These are phyloP conservation scores for Elsinoe perseae DNA, from an alignment of 2,329 filamentous ascomycete genomes.

Conservation along the genomic window DNA sequence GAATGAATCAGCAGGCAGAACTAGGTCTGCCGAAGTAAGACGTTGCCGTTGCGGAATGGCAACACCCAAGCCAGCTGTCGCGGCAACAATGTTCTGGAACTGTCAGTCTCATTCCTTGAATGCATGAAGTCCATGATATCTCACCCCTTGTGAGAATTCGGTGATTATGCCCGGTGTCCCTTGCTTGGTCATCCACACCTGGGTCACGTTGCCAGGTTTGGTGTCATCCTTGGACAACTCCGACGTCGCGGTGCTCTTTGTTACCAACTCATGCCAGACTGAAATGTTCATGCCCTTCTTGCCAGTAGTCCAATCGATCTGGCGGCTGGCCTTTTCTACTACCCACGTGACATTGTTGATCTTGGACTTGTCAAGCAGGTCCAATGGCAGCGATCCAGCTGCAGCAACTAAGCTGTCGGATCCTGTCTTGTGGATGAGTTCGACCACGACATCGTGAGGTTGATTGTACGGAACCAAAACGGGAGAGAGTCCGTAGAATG, in stretches of 20 bases:
- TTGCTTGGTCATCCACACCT: constrained; percentile 56
- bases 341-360: constrained; percentile 84
- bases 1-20: constrained; percentile 77
- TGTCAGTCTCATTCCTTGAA: too few relatives aligned
- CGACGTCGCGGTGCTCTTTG: constrained; percentile 48
- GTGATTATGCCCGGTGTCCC: constrained; percentile 56
- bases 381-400: constrained; percentile 79
- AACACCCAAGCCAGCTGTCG: constrained; percentile 67
- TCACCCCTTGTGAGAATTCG: constrained; percentile 64
- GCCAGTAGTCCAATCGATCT: constrained; percentile 92
- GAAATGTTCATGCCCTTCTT: constrained; percentile 71
- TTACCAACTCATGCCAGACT: constrained; percentile 88
- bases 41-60: constrained; percentile 69
- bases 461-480: constrained; percentile 79
- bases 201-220: constrained; percentile 45
- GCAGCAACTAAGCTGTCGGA: constrained; percentile 77
- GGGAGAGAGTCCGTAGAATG: constrained; percentile 81
- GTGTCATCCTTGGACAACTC: constrained; percentile 57
- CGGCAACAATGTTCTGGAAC: constrained; percentile 71
- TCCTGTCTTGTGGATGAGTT: constrained; percentile 63
- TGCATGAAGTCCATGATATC: constrained; percentile 18
- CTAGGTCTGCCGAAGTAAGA: constrained; percentile 65
- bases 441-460: constrained; percentile 58
- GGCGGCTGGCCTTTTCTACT: constrained; percentile 78
- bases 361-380: constrained; percentile 57